Conservation (phyloP, 805 yeast genomes). For the Metschnikowia cubensis region DNA sequence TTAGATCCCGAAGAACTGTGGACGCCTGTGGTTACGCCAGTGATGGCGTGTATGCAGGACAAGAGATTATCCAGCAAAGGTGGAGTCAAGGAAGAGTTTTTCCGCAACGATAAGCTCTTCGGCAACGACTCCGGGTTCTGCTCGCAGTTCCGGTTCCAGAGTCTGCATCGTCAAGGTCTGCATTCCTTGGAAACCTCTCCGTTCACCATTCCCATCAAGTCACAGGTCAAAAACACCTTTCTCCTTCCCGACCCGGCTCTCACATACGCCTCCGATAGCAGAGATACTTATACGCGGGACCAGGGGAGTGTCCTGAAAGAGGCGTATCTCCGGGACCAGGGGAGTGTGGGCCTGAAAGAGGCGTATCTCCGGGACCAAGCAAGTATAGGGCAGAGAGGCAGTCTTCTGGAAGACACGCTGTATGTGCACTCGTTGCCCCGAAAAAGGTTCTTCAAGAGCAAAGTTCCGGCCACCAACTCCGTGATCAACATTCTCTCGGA, state of each 20-base stretch:
- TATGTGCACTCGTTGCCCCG: conserved; percentile 18
- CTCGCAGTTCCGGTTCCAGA: conserved; percentile 5
- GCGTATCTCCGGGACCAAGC: too few species aligned
- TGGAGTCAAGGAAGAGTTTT: too few species aligned
- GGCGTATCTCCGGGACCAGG: too few species aligned
- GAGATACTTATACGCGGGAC: not conserved
- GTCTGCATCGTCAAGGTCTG: conserved; percentile 7
- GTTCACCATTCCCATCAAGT: conserved; percentile 25
- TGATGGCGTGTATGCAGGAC: not conserved
- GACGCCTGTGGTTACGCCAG: not conserved
- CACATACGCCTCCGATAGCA: not conserved
- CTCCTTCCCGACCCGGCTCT: conserved; percentile 40
- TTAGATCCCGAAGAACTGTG: not conserved
- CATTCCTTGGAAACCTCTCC: conserved; percentile 26
- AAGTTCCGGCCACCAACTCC: conserved; percentile 24
- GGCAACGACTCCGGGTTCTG: not conserved
- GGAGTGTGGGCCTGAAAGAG: not conserved
- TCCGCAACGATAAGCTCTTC: too few species aligned
- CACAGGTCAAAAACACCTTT: conserved; percentile 21
- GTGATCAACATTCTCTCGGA: conserved; percentile 19
- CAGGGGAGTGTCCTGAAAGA: not conserved
- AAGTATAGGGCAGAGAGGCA: not conserved
- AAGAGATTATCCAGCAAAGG: too few species aligned
- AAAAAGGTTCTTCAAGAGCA: conserved; percentile 29
- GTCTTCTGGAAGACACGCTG: not conserved